Conservation (phyloP, 129 eudicot genomes). For the Apium graveolens region DNA sequence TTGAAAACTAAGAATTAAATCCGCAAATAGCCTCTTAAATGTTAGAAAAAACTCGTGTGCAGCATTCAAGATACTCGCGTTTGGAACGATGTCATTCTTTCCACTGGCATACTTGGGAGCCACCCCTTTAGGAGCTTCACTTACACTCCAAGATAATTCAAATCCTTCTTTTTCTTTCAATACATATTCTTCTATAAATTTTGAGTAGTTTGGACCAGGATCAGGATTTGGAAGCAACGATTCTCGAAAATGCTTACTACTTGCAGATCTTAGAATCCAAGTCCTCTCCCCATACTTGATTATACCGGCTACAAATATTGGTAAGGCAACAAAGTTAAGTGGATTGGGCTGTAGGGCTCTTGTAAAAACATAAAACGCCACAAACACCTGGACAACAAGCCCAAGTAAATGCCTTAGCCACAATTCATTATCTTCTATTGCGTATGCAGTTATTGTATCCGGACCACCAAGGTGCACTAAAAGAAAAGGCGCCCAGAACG, state of each 20-base stretch:
- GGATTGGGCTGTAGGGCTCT: conserved; percentile 17
- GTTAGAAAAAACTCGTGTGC: conserved; percentile 32
- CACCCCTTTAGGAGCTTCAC: conserved; percentile 12
- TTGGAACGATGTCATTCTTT: neutral
- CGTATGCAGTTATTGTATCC: conserved; percentile 36
- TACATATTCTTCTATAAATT: conserved; percentile 24
- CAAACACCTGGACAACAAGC: conserved; percentile 16
- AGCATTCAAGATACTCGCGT: conserved; percentile 15
- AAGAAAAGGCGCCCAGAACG: conserved; percentile 49
- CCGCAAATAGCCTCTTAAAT: conserved; percentile 40
- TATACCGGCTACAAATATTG: conserved; percentile 22
- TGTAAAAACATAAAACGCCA: conserved; percentile 26
- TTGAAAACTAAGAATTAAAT: conserved; percentile 40
- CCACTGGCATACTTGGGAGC: conserved; percentile 16
- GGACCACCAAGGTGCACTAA: conserved; percentile 40
- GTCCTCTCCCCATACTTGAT: conserved; percentile 40
- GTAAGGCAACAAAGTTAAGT: conserved; percentile 6
- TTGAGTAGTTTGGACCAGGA: conserved; percentile 45
- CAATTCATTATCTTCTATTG: conserved; percentile 41
- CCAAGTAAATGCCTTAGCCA: conserved; percentile 33
- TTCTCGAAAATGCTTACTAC: conserved; percentile 25
- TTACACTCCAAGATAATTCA: conserved; percentile 13
- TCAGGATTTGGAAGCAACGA: conserved; percentile 36
- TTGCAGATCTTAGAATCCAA: conserved; percentile 28
- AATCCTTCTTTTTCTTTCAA: conserved; percentile 39